These are phyloP conservation scores for Coniferiporia weirii DNA, from an alignment of 1,284 basidiomycete genomes.

Conservation along the genomic window DNA sequence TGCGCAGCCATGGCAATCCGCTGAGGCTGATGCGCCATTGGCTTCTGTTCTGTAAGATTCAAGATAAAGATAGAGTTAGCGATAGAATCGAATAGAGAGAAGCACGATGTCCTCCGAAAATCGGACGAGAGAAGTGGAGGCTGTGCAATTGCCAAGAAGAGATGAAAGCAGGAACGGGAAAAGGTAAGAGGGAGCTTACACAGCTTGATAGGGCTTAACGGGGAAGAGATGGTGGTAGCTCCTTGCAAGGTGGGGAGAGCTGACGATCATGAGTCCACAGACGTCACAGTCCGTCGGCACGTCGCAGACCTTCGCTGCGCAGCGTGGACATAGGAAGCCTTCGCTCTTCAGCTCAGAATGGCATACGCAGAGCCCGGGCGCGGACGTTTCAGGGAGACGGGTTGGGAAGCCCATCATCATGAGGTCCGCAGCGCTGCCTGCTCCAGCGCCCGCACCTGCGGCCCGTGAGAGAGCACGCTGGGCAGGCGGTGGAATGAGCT, in stretches of 20 bases:
- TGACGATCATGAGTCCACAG: constrained; percentile 96
- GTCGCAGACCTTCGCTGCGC: constrained; percentile 90
- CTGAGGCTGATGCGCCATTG: constrained; percentile 32
- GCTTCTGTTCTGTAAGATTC: constrained; percentile 32
- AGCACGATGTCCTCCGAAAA: background rate
- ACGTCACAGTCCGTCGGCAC: constrained; percentile 98
- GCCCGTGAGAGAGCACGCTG: constrained; percentile 61
- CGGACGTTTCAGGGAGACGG: constrained; percentile 77
- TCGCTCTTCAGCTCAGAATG: constrained; percentile 86
- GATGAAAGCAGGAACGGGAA: background rate
- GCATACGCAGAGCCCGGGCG: constrained; percentile 86
- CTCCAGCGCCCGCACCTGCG: constrained; percentile 35
- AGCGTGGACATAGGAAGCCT: constrained; percentile 94
- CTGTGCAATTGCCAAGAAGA: constrained; percentile 9
- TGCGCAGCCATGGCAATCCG: constrained; percentile 69
- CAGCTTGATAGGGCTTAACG: constrained; percentile 72
- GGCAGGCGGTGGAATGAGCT: constrained; percentile 92
- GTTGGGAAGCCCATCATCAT: constrained; percentile 99
- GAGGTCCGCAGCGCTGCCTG: constrained; percentile 76
- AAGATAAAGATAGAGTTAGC: constrained; percentile 8
- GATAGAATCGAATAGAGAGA: background rate
- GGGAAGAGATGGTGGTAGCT: constrained; percentile 95
- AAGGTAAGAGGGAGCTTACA: constrained; percentile 49
- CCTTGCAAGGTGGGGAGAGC: constrained; percentile 92
- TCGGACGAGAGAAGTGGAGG: constrained; percentile 10